Percentiles rank a stretch among this genome's conserved stretches.
phyloP scores from a whole-genome alignment of 108 stramenopile species.

The Epithemia pelagica region DNA sequence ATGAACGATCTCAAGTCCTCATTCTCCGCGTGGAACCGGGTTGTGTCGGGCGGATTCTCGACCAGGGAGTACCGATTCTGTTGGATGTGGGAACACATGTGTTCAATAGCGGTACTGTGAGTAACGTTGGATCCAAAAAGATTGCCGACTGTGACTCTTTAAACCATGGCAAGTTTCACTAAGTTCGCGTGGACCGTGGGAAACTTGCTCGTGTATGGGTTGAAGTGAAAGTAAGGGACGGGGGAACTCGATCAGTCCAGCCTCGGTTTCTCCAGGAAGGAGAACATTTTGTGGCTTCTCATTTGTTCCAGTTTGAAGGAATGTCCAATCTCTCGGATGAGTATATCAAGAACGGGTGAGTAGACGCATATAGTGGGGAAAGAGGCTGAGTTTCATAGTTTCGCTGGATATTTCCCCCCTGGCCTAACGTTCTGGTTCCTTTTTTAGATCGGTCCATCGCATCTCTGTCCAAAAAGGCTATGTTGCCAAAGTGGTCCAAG shows the following conservation, averaged over 20 bases:
- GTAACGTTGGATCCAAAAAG: not conserved
- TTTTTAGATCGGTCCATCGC: no score
- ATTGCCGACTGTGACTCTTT: constrained; percentile 5
- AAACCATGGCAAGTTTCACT: constrained; percentile 22
- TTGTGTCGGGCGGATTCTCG: constrained; percentile 15
- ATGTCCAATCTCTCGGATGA: constrained; percentile 14
- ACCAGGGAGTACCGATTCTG: constrained; percentile 14
- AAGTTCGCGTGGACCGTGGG: constrained; percentile 23
- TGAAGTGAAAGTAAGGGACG: constrained; percentile 10
- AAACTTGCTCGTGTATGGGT: constrained; percentile 25
- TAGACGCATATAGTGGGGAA: no score
- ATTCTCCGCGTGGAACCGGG: constrained; percentile 22
- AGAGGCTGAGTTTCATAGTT: no score
- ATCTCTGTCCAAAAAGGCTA: constrained; percentile 19
- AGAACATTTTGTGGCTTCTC: constrained; percentile 22
- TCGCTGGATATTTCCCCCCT: no score
- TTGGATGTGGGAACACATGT: constrained; percentile 33
- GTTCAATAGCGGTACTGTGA: constrained; percentile 23
- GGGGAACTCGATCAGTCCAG: constrained; percentile 15
- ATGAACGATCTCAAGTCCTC: constrained; percentile 8
- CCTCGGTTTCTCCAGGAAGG: constrained; percentile 30
- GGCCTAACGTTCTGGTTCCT: no score
- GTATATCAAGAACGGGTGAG: constrained; percentile 19
- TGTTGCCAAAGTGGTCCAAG: constrained; percentile 20
- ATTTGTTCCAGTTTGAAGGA: constrained; percentile 23